Percentiles rank a stretch among this genome's conserved stretches.
phyloP scores from a whole-genome alignment of 768 basidiomycete genomes.

The Boletellus emodensis region DNA sequence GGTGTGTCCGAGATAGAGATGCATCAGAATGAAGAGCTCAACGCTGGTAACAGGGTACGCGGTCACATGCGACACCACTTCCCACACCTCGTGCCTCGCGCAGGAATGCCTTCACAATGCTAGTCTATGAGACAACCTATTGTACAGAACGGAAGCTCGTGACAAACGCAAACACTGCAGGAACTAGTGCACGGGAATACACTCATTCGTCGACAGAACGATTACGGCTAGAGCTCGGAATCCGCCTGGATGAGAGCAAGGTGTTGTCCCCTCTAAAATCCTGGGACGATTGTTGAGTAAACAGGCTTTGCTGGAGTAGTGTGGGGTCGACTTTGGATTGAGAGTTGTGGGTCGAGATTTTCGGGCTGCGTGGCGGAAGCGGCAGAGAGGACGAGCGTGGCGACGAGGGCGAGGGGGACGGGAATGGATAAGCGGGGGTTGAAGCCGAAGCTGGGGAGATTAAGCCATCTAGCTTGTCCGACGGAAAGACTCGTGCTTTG shows the following conservation, averaged over 20 bases:
- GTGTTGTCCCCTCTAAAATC: constrained; percentile 16
- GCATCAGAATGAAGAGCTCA: constrained; percentile 42
- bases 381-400: constrained; percentile 20
- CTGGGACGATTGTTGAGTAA: constrained; percentile 36
- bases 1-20: constrained; percentile 64
- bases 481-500: constrained; percentile 41
- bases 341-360: constrained; percentile 8
- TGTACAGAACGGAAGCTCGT: constrained; percentile 2
- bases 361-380: constrained; percentile 26
- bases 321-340: constrained; percentile 34
- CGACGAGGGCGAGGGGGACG: constrained; percentile 29
- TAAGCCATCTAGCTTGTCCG: constrained; percentile 58
- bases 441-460: constrained; percentile 48
- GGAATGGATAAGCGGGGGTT: constrained; percentile 14
- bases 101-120: background rate
- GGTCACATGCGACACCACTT: no score
- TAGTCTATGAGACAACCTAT: background rate
- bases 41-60: no score
- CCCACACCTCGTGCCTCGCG: background rate
- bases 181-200: background rate
- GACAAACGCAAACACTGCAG: background rate
- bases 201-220: constrained; percentile 14
- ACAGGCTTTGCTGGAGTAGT: constrained; percentile 33
- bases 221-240: constrained; percentile 5
- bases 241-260: constrained; percentile 17